Evolutionary conservation across 176 grass and related monocot species (phyloP), one percentile per base, ranked within the genome.

Genomic region (Sorghum bicolor): DNA sequence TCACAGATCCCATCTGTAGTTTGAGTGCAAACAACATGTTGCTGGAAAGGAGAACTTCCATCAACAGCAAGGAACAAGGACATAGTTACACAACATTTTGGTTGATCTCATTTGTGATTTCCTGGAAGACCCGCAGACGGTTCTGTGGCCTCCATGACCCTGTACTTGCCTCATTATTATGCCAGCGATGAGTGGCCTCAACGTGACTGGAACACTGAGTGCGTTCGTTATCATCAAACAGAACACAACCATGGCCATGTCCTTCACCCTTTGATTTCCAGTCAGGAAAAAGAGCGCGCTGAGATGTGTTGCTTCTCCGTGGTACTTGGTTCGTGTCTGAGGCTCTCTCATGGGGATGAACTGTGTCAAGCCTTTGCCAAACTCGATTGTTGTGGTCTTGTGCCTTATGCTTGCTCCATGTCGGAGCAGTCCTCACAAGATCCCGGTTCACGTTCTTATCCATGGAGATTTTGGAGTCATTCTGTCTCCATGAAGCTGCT

Each of bases 81-180:
- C 47, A 32, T 74, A 26, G 75, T 78, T 79, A 87, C 47, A 36
- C 60, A 69, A 52, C 69, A 80, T 70, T 90, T 65, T 62, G 44
- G 60, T 80, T 80, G 28, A 86, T 70, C 53, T 82, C 85, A 71
- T 82, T 73, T 67, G 78, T 93, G 55, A 90, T 93, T 76, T 93
- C 86, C 57, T 80, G 86, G 92, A 93, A 93, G 72, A 90, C 82
- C 64, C 40, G 68, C 36, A 90, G 62, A 5, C 81, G 78, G 53
- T 34, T 83, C 57, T 57, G 78, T 12, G 55, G 50, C 50, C 69
- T 87, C 81, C 70, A 73, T 31, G 34, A 62, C 60, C 80, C 74
- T 12, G 61, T 79, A 73, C 41, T 48, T 37, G 64, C 44, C 19
- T 15, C 63, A 43, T 68, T 66, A 77, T 85, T 83, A 48, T 64